Evolutionary conservation across 2,329 filamentous ascomycete genomes (phyloP), one percentile per base, ranked within the genome.

Genomic region (Trichophyton verrucosum): DNA sequence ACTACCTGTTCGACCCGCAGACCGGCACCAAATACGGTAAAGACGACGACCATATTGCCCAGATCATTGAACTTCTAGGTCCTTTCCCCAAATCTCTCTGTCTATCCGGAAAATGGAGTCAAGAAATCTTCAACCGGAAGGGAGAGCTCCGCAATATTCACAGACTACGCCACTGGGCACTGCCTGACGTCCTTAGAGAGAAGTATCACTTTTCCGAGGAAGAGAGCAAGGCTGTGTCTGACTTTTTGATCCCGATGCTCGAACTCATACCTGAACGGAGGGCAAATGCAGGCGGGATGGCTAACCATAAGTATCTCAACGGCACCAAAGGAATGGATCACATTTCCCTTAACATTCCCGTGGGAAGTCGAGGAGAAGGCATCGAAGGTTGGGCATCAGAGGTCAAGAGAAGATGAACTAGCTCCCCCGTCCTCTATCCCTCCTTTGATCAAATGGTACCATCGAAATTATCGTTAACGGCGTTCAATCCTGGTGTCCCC

Each of bases 21-120:
- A 96, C 92, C 0, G 94, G 94, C 64, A 97, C 92, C 47, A 97
- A 97, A 76, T 99, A 99, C 74, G 94, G 94, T 72, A 99, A 99
- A 77, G 94, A 99, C 71, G 94, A 99, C 77, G 94, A 99, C 72
- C 94, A 99, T 76, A 96, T 99, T 66, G 94, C 94, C 8, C 94
- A 99, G 73, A 97, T 99, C 69, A 97, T 99, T 72, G 94, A 99
- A 75, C 82, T 99, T 3, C 84, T 99, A 17, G 94, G 94, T 7
- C 86, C 88, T 0, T 97, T 97, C 72, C 92, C 94, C 60, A 95
- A 95, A 73, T 88, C 89, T 3, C 82, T 97, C 57, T 96, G 90
- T 74, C 82, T 96, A 60, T 87, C 88, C 1, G 94, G 94, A 58
- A 96, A 96, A 76, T 97, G 94, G 94, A 91, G 87, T 13, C 92